Percentiles rank a stretch among this genome's conserved stretches.
phyloP scores from a whole-genome alignment of 2,329 filamentous ascomycete genomes.

The Neophaeococcomyces aloes region DNA sequence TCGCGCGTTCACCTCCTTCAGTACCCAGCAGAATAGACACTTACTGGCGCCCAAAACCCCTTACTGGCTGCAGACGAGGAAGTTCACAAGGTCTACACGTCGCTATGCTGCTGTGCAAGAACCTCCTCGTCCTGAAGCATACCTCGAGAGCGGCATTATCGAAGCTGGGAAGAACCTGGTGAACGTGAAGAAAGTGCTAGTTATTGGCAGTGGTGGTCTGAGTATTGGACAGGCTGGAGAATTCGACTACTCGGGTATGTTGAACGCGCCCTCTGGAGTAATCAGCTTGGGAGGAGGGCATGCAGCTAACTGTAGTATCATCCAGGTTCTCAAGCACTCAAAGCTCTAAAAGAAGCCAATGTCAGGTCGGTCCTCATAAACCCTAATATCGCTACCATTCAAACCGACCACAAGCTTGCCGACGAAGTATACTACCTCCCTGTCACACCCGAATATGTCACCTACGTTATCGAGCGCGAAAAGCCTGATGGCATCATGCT shows the following conservation, averaged over 20 bases:
- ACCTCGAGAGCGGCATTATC: conserved; percentile 78
- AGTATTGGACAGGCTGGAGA: conserved; percentile 96
- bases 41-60: conserved; percentile 28
- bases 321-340: conserved; percentile 84
- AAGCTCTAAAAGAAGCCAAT: conserved; percentile 91
- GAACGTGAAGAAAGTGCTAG: conserved; percentile 91
- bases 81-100: conserved; percentile 33
- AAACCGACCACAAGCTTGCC: conserved; percentile 90
- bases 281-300: conserved; percentile 1
- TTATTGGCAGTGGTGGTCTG: conserved; percentile 89
- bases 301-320: conserved; percentile 3
- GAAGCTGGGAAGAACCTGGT: conserved; percentile 65
- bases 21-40: conserved; percentile 19
- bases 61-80: conserved; percentile 34
- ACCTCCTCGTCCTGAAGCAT: conserved; percentile 73
- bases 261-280: too few species aligned
- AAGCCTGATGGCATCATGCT: conserved; percentile 94
- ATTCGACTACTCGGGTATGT: conserved; percentile 94
- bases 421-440: conserved; percentile 98
- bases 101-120: conserved; percentile 45
- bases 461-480: conserved; percentile 93
- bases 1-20: background rate
- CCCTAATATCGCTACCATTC: conserved; percentile 96
- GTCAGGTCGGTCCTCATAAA: conserved; percentile 89
- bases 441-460: conserved; percentile 94